phyloP scores from a whole-genome alignment of 805 yeast genomes.

The Yamadazyma kitorensis region DNA sequence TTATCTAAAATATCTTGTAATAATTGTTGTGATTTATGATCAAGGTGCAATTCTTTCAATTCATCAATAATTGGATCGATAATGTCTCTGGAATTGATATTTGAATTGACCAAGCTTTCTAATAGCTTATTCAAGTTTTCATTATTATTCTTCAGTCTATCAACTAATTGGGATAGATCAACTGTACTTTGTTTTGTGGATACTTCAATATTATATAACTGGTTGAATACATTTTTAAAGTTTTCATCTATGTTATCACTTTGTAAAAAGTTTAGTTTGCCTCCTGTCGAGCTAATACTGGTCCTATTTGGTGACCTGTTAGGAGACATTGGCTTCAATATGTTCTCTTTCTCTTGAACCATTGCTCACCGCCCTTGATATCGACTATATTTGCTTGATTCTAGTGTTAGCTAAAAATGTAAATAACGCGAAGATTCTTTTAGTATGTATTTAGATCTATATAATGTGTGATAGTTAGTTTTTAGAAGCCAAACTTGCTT shows the following conservation, averaged over 20 bases:
- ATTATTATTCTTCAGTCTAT: constrained; percentile 40
- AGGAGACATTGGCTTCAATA: constrained; percentile 28
- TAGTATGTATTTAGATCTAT: too few species aligned
- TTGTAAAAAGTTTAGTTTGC: constrained; percentile 1
- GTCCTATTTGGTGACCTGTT: constrained; percentile 7
- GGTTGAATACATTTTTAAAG: constrained; percentile 12
- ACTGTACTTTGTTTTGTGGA: constrained; percentile 33
- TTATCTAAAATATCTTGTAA: constrained; percentile 3
- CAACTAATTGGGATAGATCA: constrained; percentile 35
- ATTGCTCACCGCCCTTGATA: too few species aligned
- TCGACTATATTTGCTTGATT: too few species aligned
- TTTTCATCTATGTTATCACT: constrained; percentile 6
- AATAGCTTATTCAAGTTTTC: constrained; percentile 34
- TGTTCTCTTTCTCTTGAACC: constrained; percentile 7
- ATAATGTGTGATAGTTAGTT: too few species aligned
- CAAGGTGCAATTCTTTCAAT: constrained; percentile 22
- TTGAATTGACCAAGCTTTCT: constrained; percentile 31
- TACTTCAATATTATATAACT: constrained; percentile 27
- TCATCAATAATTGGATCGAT: constrained; percentile 26
- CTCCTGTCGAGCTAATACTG: not conserved
- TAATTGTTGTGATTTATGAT: constrained; percentile 11
- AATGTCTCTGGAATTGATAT: constrained; percentile 17
- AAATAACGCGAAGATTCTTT: too few species aligned
- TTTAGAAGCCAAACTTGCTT: constrained; percentile 51
- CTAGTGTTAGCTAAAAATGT: too few species aligned